These are phyloP conservation scores for Tremellales sp. DNA, from an alignment of 1,284 basidiomycete genomes.

Conservation along the genomic window DNA sequence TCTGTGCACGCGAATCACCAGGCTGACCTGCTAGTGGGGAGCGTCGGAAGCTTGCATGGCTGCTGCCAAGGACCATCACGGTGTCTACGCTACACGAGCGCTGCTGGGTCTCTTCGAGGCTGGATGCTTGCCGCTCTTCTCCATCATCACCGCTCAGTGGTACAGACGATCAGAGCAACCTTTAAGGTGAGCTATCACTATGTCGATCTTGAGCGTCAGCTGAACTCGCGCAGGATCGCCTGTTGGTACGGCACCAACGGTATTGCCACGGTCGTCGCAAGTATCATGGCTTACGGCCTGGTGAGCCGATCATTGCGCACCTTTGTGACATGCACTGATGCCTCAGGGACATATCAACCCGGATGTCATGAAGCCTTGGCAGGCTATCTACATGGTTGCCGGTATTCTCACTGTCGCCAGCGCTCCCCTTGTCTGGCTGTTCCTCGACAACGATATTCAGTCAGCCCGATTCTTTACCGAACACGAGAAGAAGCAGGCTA, in stretches of 20 bases:
- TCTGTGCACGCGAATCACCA: too few species aligned
- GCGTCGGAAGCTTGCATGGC: constrained; percentile 32
- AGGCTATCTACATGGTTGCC: constrained; percentile 46
- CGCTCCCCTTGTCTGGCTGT: constrained; percentile 37
- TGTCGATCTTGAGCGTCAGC: too few species aligned
- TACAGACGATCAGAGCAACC: constrained; percentile 48
- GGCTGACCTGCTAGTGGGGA: too few species aligned
- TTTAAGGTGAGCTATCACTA: too few species aligned
- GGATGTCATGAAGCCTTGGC: constrained; percentile 37
- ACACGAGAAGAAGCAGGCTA: constrained; percentile 32
- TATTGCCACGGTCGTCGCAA: constrained; percentile 40
- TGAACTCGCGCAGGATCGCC: too few species aligned
- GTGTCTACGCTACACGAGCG: constrained; percentile 12
- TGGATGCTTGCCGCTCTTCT: constrained; percentile 46
- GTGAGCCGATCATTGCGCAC: constrained; percentile 8
- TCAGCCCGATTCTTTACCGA: constrained; percentile 37
- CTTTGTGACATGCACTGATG: background rate
- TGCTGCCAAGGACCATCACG: constrained; percentile 21
- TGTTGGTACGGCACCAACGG: constrained; percentile 47
- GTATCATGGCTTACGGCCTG: constrained; percentile 37
- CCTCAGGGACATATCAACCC: constrained; percentile 37
- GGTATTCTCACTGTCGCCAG: constrained; percentile 41
- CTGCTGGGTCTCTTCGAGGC: constrained; percentile 49
- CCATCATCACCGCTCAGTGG: constrained; percentile 48
- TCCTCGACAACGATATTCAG: constrained; percentile 41